Base-by-base conservation (phyloP, 192 early-diverging fungal species). In the Chytriomyces confervae region DNA sequence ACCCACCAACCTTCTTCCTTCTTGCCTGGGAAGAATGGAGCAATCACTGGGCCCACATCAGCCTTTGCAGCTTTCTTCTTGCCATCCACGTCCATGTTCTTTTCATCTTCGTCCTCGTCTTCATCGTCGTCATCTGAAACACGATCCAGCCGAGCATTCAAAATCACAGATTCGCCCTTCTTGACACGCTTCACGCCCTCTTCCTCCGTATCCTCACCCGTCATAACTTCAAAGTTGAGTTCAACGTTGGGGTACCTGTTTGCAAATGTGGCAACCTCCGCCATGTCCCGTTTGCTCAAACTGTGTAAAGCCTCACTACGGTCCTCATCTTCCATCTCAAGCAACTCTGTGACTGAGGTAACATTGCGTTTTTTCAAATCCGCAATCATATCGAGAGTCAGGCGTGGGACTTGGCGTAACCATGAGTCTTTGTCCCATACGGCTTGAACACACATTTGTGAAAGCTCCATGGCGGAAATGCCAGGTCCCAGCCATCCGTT, bases 1-100 rank as follows among this genome's bases (percentile, higher is more conserved):
- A 98, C 82, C 98, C 98, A 99, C 98, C 98, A 99, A 13, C 92
- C 92, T 83, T 99, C 98, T 61, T 94, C 91, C 83, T 96, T 94
- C 82, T 89, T 83, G 20, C 84, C 82, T 7, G 98, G 96, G 88
- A 94, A 99, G 86, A 91, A 96, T 6, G 96, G 96, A 46, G 98
- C 96, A 65, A 94, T 86, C 5, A 96, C 97, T 6, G 91, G 92
- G 0, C 95, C 94, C 29, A 96, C 80, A 27, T 84, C 84, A 9
- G 57, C 47, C 29, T 74, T 74, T 0, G 43, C 27, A 7, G 24
- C 29, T 46, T 74, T 74, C 7, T 11, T 50, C 66, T 77, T 77
- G 5, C 66, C 50, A 24, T 77, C 57, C 11, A 50, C 76, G 36
- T 77, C 76, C 65, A 77, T 61, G 27, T 72, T 44, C 24, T 24